These are phyloP conservation scores for Trichophyton verrucosum DNA, from an alignment of 2,329 filamentous ascomycete species.

Conservation along the genomic window DNA sequence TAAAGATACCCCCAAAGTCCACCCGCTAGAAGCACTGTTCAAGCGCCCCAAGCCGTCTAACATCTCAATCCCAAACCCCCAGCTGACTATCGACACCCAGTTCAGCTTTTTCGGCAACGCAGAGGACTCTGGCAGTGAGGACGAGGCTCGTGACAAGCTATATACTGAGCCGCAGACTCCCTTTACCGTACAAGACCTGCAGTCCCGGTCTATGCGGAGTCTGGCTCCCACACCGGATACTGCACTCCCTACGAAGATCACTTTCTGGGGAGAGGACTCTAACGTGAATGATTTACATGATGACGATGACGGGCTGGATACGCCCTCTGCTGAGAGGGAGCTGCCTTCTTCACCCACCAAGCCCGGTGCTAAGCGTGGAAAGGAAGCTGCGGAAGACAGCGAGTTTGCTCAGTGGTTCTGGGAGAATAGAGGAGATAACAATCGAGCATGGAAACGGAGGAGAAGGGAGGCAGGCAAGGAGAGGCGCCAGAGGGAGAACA, in stretches of 20 bases:
- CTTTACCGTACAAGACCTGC: constrained; percentile 65
- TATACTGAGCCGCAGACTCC: constrained; percentile 57
- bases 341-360: constrained; percentile 7
- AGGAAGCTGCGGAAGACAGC: constrained; percentile 34
- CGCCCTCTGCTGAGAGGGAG: constrained; percentile 18
- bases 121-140: constrained; percentile 36
- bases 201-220: constrained; percentile 56
- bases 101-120: constrained; percentile 69
- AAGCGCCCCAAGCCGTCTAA: constrained; percentile 47
- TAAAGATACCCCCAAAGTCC: constrained; percentile 39
- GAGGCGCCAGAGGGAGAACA: constrained; percentile 48
- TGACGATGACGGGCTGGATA: background rate
- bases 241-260: constrained; percentile 49
- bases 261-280: constrained; percentile 19
- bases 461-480: constrained; percentile 49
- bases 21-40: constrained; percentile 86
- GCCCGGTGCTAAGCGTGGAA: constrained; percentile 14
- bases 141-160: constrained; percentile 35
- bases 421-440: constrained; percentile 40
- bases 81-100: constrained; percentile 38
- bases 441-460: constrained; percentile 42
- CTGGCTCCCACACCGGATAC: constrained; percentile 93
- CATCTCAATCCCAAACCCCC: constrained; percentile 21
- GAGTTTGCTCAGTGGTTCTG: constrained; percentile 53
- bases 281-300: constrained; percentile 15